Evolutionary conservation across 2,329 filamentous ascomycete genomes (phyloP), one percentile per base, ranked within the genome.

Genomic region (Nemania sp.): DNA sequence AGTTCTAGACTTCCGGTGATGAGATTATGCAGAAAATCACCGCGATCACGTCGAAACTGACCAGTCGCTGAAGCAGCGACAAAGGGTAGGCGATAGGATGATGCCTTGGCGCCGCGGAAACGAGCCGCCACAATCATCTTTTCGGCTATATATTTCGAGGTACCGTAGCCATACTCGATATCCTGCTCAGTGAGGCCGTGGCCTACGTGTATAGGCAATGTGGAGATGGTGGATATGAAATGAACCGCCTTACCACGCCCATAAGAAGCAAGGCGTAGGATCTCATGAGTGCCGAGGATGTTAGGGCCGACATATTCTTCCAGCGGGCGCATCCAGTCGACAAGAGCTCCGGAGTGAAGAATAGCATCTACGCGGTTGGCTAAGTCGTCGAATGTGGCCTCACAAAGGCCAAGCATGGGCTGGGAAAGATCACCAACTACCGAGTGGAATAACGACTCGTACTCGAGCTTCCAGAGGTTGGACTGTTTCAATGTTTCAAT

Each of bases 261-360:
- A 22, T 45, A 48, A n/a, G 64, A 65, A 23, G 66, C 66, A 15
- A 68, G 60, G 30, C 66, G 64, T 28, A 68, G 57, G 31, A 68
- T 48, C 45, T 68, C 66, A 53, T 68, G 66, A 9, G 66, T 61
- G 51, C 66, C 64, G 19, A 68, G 56, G 14, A 68, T 61, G 42
- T 68, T 68, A 33, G 66, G 66, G 14, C 64, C 66, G 28, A 68
- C 39, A 46, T 68, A 68, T 14, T 68, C 64, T 40, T 64, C 57
- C 34, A 68, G 44, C 7, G 62, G 66, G 20, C 61, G 65, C 62
- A 68, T 61, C 66, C 66, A 68, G 50, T 68, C 66, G 23, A 68
- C 66, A 8, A 68, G 63, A 45, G 49, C 65, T 11, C 64, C 66
- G 7, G 64, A 63, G 49, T 68, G 66, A 33, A 61, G 64, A 39